A percentile compares a stretch with the other conserved stretches of the same genome.
Conservation (phyloP, 805 yeast species). For the Metschnikowia kunwiensis region DNA sequence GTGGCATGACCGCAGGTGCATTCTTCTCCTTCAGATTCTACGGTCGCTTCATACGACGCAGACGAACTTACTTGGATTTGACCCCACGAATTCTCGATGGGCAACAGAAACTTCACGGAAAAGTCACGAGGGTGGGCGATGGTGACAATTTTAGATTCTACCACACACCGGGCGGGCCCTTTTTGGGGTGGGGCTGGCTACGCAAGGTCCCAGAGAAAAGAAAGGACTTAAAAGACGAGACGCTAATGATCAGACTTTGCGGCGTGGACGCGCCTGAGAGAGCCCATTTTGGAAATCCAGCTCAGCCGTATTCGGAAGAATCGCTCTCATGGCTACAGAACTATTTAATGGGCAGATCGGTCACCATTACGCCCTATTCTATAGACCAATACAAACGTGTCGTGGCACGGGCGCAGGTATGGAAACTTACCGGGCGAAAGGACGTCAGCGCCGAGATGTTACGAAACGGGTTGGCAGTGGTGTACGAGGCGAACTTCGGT, state of each 20-base stretch:
- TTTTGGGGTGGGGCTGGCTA: slow-evolving; percentile 94
- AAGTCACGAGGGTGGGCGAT: slow-evolving; percentile 88
- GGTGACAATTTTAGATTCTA: slow-evolving; percentile 92
- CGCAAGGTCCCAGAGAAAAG: slow-evolving; percentile 57
- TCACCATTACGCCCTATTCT: slow-evolving; percentile 73
- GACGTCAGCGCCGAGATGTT: slow-evolving; percentile 91
- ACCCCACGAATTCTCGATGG: slow-evolving; percentile 34
- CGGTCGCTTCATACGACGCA: slow-evolving; percentile 31
- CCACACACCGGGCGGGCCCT: slow-evolving; percentile 88
- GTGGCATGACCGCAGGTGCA: slow-evolving; percentile 30
- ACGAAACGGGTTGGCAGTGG: slow-evolving; percentile 75
- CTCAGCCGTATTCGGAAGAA: slow-evolving; percentile 85
- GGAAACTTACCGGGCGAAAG: slow-evolving; percentile 54
- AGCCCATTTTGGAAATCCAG: slow-evolving; percentile 89
- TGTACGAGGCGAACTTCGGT: slow-evolving; percentile 77
- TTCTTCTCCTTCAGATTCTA: slow-evolving; percentile 32
- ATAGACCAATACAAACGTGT: slow-evolving; percentile 88
- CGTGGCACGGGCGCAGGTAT: slow-evolving; percentile 73
- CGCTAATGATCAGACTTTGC: slow-evolving; percentile 77
- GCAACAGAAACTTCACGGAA: slow-evolving; percentile 46
- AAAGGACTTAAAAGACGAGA: slow-evolving; percentile 53
- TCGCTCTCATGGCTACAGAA: slow-evolving; percentile 73
- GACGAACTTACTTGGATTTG: slow-evolving; percentile 36
- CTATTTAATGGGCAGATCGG: slow-evolving; percentile 61
- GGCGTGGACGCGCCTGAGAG: slow-evolving; percentile 98